Conservation (phyloP, 441 rosid species). For the Pelargonium fulgidum region DNA sequence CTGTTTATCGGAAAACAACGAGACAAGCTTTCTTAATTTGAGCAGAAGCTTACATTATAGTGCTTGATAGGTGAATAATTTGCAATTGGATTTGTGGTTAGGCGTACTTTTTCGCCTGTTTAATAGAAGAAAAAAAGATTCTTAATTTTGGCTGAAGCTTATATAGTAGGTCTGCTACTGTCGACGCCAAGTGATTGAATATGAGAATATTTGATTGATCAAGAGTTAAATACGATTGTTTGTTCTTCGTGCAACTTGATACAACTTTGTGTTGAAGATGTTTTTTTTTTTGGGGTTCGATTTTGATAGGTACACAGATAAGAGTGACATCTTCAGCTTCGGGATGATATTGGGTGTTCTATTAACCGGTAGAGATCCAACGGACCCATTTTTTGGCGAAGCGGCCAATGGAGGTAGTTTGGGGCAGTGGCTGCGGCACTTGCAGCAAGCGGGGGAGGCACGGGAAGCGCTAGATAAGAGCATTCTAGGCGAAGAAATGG, state of each 20-base stretch:
- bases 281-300: not conserved
- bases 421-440: constrained; percentile 76
- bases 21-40: too few relatives aligned
- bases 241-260: not conserved
- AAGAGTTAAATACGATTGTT: not conserved
- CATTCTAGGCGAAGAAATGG: constrained; percentile 77
- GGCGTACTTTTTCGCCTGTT: too few relatives aligned
- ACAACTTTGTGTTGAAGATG: constrained; percentile 18
- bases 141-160: too few relatives aligned
- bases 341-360: constrained; percentile 87
- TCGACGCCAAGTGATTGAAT: not conserved
- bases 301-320: constrained; percentile 63
- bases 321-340: constrained; percentile 88
- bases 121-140: too few relatives aligned
- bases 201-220: not conserved
- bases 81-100: too few relatives aligned
- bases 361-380: constrained; percentile 76
- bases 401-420: constrained; percentile 54
- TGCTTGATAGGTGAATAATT: too few relatives aligned
- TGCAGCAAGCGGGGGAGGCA: constrained; percentile 84
- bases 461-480: constrained; percentile 76
- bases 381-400: constrained; percentile 55
- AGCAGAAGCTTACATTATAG: too few relatives aligned
- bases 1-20: not conserved
- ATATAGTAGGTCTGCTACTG: not conserved